phyloP scores from a whole-genome alignment of 2,329 filamentous ascomycete species.

The Talaromyces sp. region DNA sequence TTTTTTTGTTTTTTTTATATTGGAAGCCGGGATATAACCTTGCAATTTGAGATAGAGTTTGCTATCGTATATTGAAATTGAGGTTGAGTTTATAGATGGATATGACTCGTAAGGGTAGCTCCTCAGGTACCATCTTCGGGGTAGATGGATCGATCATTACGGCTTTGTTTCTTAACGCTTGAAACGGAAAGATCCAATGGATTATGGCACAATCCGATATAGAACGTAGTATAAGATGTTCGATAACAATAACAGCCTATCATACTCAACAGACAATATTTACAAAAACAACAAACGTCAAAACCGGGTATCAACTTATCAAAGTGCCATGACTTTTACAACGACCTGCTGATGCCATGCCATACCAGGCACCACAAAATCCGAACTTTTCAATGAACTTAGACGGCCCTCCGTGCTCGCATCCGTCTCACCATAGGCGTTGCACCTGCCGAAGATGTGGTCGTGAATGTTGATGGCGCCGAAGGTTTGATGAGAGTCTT shows the following conservation, averaged over 20 bases:
- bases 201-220: background rate
- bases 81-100: background rate
- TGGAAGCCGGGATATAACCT: background rate
- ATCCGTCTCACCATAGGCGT: conserved; percentile 36
- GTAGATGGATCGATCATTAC: background rate
- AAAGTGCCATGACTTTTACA: background rate
- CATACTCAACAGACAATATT: background rate
- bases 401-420: conserved; percentile 22
- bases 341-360: background rate
- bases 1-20: background rate
- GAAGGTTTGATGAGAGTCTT: conserved; percentile 29
- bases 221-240: background rate
- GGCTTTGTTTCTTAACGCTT: background rate
- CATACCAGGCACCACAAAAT: background rate
- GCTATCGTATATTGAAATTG: background rate
- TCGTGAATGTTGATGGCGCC: conserved; percentile 10
- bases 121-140: background rate
- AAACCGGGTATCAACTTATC: conserved; percentile 8
- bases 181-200: background rate
- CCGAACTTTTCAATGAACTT: background rate
- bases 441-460: conserved; percentile 30
- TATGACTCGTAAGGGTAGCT: background rate
- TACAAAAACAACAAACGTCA: conserved; percentile 1
- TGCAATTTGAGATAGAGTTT: background rate
- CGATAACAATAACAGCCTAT: background rate